Evolutionary conservation across 805 yeast species (phyloP), one percentile per base, ranked within the genome.

Genomic region (Monosporozyma aquatica): DNA sequence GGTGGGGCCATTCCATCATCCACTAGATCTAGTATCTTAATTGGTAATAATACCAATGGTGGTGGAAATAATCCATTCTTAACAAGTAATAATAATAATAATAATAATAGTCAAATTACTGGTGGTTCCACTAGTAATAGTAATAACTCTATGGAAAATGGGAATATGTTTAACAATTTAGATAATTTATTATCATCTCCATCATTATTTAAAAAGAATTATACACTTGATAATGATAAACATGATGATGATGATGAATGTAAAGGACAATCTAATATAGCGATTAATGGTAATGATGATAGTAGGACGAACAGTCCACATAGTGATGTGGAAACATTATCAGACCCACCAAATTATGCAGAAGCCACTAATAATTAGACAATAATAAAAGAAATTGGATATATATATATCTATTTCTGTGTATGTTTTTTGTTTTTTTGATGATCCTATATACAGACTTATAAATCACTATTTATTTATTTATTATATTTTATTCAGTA

Each of bases 331-430:
- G 40, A 36, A 24, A 38, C 45, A 2, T 41, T 27, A 18, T 40
- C 49, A 10, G 53, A 51, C 14, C 69, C 69, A 23, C 71, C 71
- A 3, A 51, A 57, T 14, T 67, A 67, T 47, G 55, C 55, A 14
- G 53, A 50, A 24, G 43, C 39, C 5, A 32, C 26, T 7, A 36
- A 27, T 27, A 13, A 38, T 38, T 34, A 28, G 25, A n/a, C n/a
- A n/a, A 3, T 24, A 11, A 26, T 26, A 35, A 20, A 20, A 4
- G 37, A 25, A 15, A 36, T 37, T 20, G 24, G 5, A 17, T 17
- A 6, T 36, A 9, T 24, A 23, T 35, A 32, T 27, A 35, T 26
- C 26, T 10, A 24, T 10, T 24, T 10, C 10, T 24, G 7, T 24
- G 10, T 8, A 24, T 24, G 10, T 37, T 23, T 5, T 37, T 28